phyloP scores from a whole-genome alignment of 192 early-diverging fungal species.

The Cetraspora pellucida region DNA sequence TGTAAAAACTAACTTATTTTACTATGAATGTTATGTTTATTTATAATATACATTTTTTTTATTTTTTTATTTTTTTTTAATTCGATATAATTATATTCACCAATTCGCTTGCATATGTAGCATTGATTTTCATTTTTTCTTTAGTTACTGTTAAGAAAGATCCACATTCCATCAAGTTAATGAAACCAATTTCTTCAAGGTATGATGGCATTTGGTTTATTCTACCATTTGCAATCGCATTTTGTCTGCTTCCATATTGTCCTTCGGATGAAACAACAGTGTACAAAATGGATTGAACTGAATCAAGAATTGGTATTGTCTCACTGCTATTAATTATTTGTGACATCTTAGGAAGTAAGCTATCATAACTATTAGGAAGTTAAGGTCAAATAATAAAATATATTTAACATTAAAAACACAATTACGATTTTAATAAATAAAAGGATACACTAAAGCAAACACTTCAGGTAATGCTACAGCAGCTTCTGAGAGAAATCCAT shows the following conservation, averaged over 20 bases:
- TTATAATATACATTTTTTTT: too few relatives aligned
- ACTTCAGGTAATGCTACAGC: slow-evolving; percentile 71
- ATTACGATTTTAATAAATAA: slow-evolving; percentile 18
- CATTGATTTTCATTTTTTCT: slow-evolving; percentile 39
- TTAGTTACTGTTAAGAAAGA: slow-evolving; percentile 49
- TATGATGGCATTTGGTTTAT: slow-evolving; percentile 12
- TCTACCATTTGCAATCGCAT: slow-evolving; percentile 14
- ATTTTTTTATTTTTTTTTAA: background rate
- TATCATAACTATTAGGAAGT: slow-evolving; percentile 60
- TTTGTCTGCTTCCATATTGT: background rate
- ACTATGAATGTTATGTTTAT: too few relatives aligned
- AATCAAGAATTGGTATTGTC: slow-evolving; percentile 64
- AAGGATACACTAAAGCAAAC: slow-evolving; percentile 63
- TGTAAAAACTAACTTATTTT: too few relatives aligned
- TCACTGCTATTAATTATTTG: slow-evolving; percentile 68
- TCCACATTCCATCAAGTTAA: slow-evolving; percentile 49
- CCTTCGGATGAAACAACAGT: slow-evolving; percentile 55
- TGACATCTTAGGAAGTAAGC: slow-evolving; percentile 72
- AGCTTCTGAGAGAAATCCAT: slow-evolving; percentile 76
- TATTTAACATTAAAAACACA: slow-evolving; percentile 32
- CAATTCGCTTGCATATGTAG: slow-evolving; percentile 53
- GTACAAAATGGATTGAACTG: slow-evolving; percentile 72
- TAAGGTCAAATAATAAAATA: slow-evolving; percentile 14
- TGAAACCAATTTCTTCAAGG: slow-evolving; percentile 60
- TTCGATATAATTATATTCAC: slow-evolving; percentile 52